Evolutionary conservation across 2,329 filamentous ascomycete species (phyloP).

Genomic region (Venturia oleaginea): DNA sequence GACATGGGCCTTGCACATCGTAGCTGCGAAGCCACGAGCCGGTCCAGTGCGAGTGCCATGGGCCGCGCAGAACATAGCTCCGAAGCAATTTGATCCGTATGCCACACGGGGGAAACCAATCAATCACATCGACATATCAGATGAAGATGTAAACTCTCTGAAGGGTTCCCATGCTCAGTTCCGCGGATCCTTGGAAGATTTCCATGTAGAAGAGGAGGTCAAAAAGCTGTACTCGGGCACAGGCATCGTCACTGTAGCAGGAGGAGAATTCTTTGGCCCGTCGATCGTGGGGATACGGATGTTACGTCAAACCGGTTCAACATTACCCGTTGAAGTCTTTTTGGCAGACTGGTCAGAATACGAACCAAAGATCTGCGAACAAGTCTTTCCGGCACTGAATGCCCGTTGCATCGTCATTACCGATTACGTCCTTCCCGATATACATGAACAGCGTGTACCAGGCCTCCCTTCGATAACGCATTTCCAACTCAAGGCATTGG

Average conservation of each 20-base stretch:
- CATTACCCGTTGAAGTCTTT: slow-evolving; percentile 38
- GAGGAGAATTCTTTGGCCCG: slow-evolving; percentile 34
- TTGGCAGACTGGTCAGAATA: slow-evolving; percentile 33
- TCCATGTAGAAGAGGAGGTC: slow-evolving; percentile 6
- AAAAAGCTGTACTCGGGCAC: slow-evolving; percentile 16
- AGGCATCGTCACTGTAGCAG: slow-evolving; percentile 32
- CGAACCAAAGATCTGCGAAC: slow-evolving; percentile 33
- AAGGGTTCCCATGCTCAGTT: slow-evolving; percentile 1
- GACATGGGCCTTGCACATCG: slow-evolving; percentile 3
- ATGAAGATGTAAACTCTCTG: slow-evolving; percentile 4
- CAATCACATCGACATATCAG: slow-evolving; percentile 3
- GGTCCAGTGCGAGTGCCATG: not conserved
- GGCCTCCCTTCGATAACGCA: slow-evolving; percentile 27
- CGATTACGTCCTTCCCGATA: slow-evolving; percentile 26
- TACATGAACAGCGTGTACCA: not conserved
- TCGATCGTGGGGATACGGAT: slow-evolving; percentile 37
- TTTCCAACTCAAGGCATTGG: slow-evolving; percentile 41
- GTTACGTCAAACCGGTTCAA: slow-evolving; percentile 35
- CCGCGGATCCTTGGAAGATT: not conserved
- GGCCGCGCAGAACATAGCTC: not conserved
- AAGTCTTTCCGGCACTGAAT: slow-evolving; percentile 34
- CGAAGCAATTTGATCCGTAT: not conserved
- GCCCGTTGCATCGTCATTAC: slow-evolving; percentile 37
- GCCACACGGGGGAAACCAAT: not conserved
- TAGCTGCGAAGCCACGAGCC: not conserved